Evolutionary conservation across 768 basidiomycete species (phyloP).

Genomic region (Lactarius deliciosus): DNA sequence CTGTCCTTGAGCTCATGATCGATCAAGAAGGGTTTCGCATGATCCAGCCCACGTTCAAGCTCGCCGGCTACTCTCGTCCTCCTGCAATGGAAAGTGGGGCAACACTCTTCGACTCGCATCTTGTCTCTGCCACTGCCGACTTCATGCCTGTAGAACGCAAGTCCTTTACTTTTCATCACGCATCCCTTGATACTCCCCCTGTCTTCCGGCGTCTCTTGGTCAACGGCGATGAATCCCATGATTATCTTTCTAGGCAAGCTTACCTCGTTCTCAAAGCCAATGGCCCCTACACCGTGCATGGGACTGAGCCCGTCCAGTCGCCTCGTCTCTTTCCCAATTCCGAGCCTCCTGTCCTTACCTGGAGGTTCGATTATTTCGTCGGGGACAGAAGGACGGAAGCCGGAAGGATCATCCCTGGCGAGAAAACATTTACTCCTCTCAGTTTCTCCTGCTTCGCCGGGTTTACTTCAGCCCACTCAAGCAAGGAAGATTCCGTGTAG

Average conservation of each 20-base stretch:
- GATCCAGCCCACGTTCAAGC: slow-evolving; percentile 56
- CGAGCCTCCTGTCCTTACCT: slow-evolving; percentile 47
- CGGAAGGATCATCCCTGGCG: slow-evolving; percentile 53
- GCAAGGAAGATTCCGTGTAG: slow-evolving; percentile 66
- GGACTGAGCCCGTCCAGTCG: slow-evolving; percentile 49
- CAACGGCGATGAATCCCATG: slow-evolving; percentile 63
- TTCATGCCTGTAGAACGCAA: slow-evolving; percentile 64
- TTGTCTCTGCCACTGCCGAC: slow-evolving; percentile 52
- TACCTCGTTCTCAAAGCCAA: slow-evolving; percentile 64
- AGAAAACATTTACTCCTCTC: slow-evolving; percentile 70
- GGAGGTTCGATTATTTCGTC: slow-evolving; percentile 82
- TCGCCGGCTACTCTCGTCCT: slow-evolving; percentile 49
- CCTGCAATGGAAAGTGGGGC: slow-evolving; percentile 14
- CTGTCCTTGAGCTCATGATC: slow-evolving; percentile 62
- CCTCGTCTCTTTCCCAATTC: slow-evolving; percentile 25
- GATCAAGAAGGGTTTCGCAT: slow-evolving; percentile 84
- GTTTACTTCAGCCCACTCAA: slow-evolving; percentile 58
- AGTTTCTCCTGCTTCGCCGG: slow-evolving; percentile 75
- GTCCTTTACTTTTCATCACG: slow-evolving; percentile 69
- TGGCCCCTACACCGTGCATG: slow-evolving; percentile 74
- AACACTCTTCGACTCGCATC: slow-evolving; percentile 34
- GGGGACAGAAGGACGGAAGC: slow-evolving; percentile 53
- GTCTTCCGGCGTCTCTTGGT: slow-evolving; percentile 68
- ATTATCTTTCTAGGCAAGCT: slow-evolving; percentile 77
- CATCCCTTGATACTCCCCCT: slow-evolving; percentile 63